Percentiles rank a stretch among this genome's conserved stretches.
These are phyloP conservation scores for Avena insularis DNA, from an alignment of 176 grass and related monocot genomes.

Conservation along the genomic window DNA sequence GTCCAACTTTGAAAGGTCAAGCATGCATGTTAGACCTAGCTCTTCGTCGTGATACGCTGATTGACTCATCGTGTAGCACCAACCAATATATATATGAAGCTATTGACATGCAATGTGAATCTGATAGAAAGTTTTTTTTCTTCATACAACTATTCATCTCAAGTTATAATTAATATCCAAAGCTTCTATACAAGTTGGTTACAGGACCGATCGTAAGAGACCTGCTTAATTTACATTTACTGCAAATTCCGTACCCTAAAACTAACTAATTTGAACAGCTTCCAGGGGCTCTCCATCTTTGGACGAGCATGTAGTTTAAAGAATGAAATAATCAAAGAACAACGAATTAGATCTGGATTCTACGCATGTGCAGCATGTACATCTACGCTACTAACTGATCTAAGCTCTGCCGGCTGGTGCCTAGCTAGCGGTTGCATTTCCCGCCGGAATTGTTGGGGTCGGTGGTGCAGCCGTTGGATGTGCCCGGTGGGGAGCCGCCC, in stretches of 20 bases:
- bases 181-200: no score
- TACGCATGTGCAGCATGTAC: not conserved
- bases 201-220: no score
- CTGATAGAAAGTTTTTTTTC: no score
- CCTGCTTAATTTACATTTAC: no score
- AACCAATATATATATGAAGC: not conserved
- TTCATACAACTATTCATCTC: no score
- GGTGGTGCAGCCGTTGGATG: not conserved
- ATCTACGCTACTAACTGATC: not conserved
- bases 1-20: slow-evolving; percentile 32
- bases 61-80: not conserved
- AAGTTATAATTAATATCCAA: no score
- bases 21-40: not conserved
- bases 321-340: not conserved
- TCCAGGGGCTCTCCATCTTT: no score
- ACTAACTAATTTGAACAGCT: no score
- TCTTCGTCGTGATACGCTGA: not conserved
- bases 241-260: no score
- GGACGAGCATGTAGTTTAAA: no score
- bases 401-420: not conserved
- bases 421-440: not conserved
- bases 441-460: not conserved
- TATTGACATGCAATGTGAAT: not conserved
- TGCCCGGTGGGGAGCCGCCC: not conserved
- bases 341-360: not conserved